Base-by-base conservation (phyloP, 2,329 filamentous ascomycete species). In the Trichoderma brevicompactum region DNA sequence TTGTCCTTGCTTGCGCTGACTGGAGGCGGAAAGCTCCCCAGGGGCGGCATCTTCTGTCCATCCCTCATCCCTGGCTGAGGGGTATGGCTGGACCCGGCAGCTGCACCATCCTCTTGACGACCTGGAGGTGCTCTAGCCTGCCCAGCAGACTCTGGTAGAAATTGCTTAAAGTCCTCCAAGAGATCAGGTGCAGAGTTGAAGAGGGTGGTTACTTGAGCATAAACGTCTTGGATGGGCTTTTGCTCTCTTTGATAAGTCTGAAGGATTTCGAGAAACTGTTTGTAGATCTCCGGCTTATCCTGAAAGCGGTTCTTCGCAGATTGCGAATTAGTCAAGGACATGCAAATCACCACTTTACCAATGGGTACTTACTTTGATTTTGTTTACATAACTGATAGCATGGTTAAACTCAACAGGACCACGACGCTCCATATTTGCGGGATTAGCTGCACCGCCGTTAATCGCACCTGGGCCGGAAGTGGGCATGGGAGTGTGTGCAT, bases 321-420 rank as follows among this genome's bases (percentile, higher is more conserved):
- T 1, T 54, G 59, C 65, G 62, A 52, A 65, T 72, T 56, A 71
- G 69, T 58, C 59, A 12, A 15, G 12, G 19, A 17, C n/a, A 40
- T 34, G 43, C 32, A 53, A 38, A 28, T 15, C n/a, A 19, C 36
- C 17, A 8, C 17, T 7, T n/a, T 12, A 28, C 49, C 55, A 59
- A 53, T 36, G 41, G 54, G 54, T 43, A 72, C 85, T 77, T 80
- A 95, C 94, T 89, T 99, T 99, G 73, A 99, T 99, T 80, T 99
- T 99, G 76, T 99, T 99, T 63, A 99, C 95, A 74, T 99, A 99
- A 76, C 94, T 98, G 69, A 99, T 99, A 0, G 95, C 95, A 79
- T 99, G 95, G 75, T 99, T 99, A 78, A 99, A 99, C 75, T 99
- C 95, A 17, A 99, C 95, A 1, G 95, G 95, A 0, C 94, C 94